Evolutionary conservation across 164 flowering plant genomes (phyloP), one percentile per base, ranked within the genome.

Genomic region (Vitis labrusca): DNA sequence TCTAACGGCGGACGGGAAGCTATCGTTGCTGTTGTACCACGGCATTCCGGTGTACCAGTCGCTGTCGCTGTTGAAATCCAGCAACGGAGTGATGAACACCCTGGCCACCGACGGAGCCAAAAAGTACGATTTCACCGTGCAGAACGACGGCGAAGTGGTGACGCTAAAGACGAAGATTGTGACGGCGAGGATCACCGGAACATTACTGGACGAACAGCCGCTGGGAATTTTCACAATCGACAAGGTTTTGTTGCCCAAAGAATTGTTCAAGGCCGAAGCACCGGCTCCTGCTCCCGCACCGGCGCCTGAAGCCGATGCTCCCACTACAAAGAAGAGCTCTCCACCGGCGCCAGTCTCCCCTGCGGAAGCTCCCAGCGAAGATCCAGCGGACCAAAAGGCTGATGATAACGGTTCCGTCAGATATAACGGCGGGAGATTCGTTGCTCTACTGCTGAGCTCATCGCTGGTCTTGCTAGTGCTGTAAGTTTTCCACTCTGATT

Each of bases 191-290:
- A 82, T 94, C 10, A 78, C 81, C 1, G 88, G 83, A 3, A 94
- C 93, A 27, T 16, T 94, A 12, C 1, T 88, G 2, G 97, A 92
- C 71, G 83, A 89, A 59, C 80, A 89, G 64, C 99, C 97, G 6
- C 47, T 92, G 2, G 93, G 89, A 15, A 67, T 92, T 10, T 92
- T 77, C 76, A 63, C 86, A 0, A 54, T 88, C 23, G 79, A 89
- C 68, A 84, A 88, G 82, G 99, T 94, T 0, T 57, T 94, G 76
- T 1, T 81, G 82, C 97, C 97, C 8, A 75, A 49, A 69, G 99
- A 94, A 82, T 63, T 94, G 67, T 91, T 89, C 62, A 88, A 87
- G 77, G 79, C 72, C 16, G 82, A 61, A 16, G 64, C 76, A 29
- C 61, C 76, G 59, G 15, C 88, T 0, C 90, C 90, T 17, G 73